Conservation (phyloP, 495 filamentous ascomycete species). For the Aspergillus baeticus region DNA sequence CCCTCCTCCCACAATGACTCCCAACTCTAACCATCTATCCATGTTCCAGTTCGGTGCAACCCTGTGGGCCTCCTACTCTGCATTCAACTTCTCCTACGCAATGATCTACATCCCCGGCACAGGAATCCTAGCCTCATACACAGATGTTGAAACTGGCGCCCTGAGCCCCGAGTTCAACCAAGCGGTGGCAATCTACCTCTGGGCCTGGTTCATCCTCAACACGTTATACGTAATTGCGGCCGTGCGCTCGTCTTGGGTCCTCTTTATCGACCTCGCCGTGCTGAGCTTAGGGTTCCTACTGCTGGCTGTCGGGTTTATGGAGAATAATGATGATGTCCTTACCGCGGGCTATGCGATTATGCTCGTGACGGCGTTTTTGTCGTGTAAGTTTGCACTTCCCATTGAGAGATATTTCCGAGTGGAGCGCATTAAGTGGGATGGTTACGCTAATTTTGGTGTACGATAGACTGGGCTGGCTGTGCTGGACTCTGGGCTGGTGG, state of each 20-base stretch:
- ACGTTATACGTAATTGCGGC: neutral
- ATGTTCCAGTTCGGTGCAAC: neutral
- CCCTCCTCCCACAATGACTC: neutral
- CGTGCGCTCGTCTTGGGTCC: neutral
- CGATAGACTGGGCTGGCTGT: neutral
- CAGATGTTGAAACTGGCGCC: neutral
- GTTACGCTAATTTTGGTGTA: too few species aligned
- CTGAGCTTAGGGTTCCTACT: neutral
- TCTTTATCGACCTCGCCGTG: neutral
- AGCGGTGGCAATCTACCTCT: neutral
- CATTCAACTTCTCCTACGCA: slow-evolving; percentile 4
- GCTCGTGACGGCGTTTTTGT: neutral
- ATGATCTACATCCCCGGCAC: slow-evolving; percentile 2
- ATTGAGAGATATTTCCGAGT: neutral
- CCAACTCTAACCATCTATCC: neutral
- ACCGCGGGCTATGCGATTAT: neutral
- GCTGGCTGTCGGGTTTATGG: neutral
- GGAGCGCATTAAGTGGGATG: neutral
- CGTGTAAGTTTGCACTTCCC: neutral
- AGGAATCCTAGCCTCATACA: neutral
- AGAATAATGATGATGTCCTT: neutral
- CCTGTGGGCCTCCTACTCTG: neutral
- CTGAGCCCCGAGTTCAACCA: neutral
- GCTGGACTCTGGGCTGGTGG: neutral
- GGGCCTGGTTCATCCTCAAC: neutral